phyloP scores from a whole-genome alignment of 441 rosid species.

The Cnidoscolus chayamansa region DNA sequence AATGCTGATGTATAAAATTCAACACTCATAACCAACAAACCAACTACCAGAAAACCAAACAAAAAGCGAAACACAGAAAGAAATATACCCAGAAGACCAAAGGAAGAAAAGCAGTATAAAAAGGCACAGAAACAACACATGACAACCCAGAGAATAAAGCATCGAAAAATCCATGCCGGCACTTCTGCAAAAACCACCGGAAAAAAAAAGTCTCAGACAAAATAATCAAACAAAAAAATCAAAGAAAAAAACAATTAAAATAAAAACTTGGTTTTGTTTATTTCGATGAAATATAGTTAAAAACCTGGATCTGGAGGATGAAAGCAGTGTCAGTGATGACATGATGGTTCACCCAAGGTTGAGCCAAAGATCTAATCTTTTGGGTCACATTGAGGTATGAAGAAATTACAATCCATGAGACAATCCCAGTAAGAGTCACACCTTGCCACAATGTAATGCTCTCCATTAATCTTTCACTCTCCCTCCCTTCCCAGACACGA shows the following conservation, averaged over 20 bases:
- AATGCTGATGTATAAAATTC: constrained; percentile 12
- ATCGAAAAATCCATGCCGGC: constrained; percentile 61
- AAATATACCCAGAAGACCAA: constrained; percentile 84
- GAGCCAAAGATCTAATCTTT: constrained; percentile 65
- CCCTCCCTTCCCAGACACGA: not conserved
- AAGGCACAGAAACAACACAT: constrained; percentile 92
- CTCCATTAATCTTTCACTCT: constrained; percentile 48
- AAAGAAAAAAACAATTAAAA: not conserved
- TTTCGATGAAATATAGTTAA: not conserved
- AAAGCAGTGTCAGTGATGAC: constrained; percentile 52
- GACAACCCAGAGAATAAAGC: constrained; percentile 76
- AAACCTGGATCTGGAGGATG: constrained; percentile 84
- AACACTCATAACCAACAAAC: not conserved
- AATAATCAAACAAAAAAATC: constrained; percentile 4
- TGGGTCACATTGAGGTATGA: constrained; percentile 53
- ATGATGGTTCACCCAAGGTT: constrained; percentile 61
- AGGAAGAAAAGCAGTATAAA: constrained; percentile 94
- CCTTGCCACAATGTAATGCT: constrained; percentile 73
- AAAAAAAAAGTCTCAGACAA: not conserved
- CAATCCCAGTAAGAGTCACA: constrained; percentile 51
- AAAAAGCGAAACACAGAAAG: not conserved
- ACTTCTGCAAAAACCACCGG: constrained; percentile 43
- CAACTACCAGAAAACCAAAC: not conserved
- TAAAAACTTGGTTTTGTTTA: constrained; percentile 10
- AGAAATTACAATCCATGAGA: constrained; percentile 72